These are phyloP conservation scores for Globisporangium recalcitrans DNA, from an alignment of 352 stramenopile genomes.

Conservation along the genomic window DNA sequence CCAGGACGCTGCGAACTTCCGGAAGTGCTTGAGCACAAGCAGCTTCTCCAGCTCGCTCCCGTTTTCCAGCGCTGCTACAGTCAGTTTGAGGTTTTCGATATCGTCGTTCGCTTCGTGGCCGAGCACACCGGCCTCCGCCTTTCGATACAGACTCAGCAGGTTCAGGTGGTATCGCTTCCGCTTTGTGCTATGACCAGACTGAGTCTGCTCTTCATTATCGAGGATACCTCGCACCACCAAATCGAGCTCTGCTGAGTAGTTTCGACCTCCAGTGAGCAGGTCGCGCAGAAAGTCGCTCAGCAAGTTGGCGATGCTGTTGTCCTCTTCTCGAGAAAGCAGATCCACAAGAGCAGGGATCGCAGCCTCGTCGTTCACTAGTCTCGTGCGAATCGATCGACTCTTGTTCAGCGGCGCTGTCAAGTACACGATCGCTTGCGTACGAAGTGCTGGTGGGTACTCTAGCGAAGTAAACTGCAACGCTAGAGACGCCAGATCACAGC, in stretches of 20 bases:
- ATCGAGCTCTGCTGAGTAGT: conserved; percentile 1
- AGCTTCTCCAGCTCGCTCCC: conserved; percentile 1
- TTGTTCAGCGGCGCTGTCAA: conserved; percentile 11
- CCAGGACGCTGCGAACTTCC: neutral
- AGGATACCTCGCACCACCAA: conserved; percentile 10
- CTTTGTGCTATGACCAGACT: neutral
- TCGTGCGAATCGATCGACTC: neutral
- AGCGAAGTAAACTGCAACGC: neutral
- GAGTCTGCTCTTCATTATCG: neutral
- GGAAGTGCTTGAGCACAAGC: conserved; percentile 1
- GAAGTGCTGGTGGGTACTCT: neutral
- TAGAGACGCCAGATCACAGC: neutral
- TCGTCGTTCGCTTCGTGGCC: neutral
- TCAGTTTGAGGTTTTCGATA: neutral
- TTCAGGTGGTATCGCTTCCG: neutral
- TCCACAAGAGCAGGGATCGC: conserved; percentile 4
- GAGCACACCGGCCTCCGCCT: neutral
- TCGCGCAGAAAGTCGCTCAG: conserved; percentile 6
- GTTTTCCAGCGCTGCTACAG: neutral
- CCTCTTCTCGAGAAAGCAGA: neutral
- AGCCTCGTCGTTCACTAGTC: conserved; percentile 1
- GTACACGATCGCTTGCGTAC: conserved; percentile 8
- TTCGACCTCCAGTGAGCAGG: neutral
- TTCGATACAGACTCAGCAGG: neutral
- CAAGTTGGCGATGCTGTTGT: neutral